Evolutionary conservation across 495 filamentous ascomycete genomes (phyloP).

Genomic region (Durotheca rogersii): DNA sequence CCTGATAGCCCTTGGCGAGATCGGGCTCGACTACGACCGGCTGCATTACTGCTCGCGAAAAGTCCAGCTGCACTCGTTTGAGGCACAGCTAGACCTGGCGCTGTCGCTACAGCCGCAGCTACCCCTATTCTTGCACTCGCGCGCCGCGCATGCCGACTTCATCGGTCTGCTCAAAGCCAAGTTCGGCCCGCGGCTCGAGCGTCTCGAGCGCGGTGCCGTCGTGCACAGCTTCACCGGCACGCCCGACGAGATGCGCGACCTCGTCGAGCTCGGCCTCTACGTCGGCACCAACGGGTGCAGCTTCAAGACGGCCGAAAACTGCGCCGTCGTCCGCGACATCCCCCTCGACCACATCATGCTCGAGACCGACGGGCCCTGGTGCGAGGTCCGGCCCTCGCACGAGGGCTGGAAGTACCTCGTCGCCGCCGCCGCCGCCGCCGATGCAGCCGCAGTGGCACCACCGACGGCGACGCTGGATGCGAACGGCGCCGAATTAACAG

Average conservation of each 20-base stretch:
- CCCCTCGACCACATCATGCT: constrained; percentile 76
- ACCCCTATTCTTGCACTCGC: constrained; percentile 86
- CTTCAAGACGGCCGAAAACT: constrained; percentile 87
- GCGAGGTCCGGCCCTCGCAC: constrained; percentile 65
- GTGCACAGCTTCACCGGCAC: constrained; percentile 93
- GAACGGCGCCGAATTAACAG: background rate
- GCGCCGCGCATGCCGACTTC: constrained; percentile 82
- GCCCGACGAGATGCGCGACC: constrained; percentile 71
- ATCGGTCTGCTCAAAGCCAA: constrained; percentile 57
- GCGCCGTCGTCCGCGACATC: constrained; percentile 75
- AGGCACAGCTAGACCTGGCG: constrained; percentile 73
- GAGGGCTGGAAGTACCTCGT: constrained; percentile 59
- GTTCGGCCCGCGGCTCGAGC: constrained; percentile 48
- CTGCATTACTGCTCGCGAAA: constrained; percentile 74
- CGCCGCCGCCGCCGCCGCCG: constrained; percentile 24
- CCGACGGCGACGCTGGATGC: constrained; percentile 10
- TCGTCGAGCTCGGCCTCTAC: constrained; percentile 75
- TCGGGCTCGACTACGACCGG: constrained; percentile 94
- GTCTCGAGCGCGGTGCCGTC: constrained; percentile 69
- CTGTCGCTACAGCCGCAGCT: constrained; percentile 65
- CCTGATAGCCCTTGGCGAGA: constrained; percentile 84
- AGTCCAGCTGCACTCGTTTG: constrained; percentile 81
- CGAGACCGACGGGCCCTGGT: constrained; percentile 95
- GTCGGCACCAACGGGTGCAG: constrained; percentile 90
- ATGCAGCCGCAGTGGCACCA: background rate